These are phyloP conservation scores for Sindora glabra DNA, from an alignment of 306 rosid species.

Conservation along the genomic window DNA sequence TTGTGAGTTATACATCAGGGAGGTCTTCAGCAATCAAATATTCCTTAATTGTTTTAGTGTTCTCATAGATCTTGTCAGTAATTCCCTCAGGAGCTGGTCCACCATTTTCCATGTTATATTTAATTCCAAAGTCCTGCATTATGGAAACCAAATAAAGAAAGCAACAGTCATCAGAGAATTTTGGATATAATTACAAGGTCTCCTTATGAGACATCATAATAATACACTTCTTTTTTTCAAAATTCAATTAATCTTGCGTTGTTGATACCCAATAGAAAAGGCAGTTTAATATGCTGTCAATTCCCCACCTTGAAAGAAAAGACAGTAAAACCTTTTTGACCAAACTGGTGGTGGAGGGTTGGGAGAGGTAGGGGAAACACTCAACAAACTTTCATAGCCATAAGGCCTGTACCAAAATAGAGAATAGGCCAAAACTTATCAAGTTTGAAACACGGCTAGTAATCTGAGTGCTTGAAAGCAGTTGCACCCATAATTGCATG, in stretches of 20 bases:
- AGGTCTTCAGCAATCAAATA: constrained; percentile 72
- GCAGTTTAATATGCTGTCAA: not conserved
- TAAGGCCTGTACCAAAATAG: not conserved
- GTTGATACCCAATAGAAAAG: not conserved
- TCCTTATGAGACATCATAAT: not conserved
- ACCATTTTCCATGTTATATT: constrained; percentile 98
- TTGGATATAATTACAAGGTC: not conserved
- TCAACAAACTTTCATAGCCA: not conserved
- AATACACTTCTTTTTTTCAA: not conserved
- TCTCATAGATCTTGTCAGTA: constrained; percentile 77
- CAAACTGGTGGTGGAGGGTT: too few species aligned
- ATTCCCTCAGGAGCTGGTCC: constrained; percentile 99
- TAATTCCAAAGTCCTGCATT: constrained; percentile 95
- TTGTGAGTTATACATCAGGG: constrained; percentile 54
- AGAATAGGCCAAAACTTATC: not conserved
- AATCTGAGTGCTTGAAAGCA: not conserved
- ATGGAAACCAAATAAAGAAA: constrained; percentile 13
- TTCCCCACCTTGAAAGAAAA: not conserved
- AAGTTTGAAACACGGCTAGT: not conserved
- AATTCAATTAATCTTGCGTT: constrained; percentile 3
- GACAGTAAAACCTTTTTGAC: too few species aligned
- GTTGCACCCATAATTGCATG: not conserved
- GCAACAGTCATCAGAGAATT: constrained; percentile 3
- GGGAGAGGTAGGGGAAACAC: too few species aligned
- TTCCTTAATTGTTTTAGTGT: constrained; percentile 79